Evolutionary conservation across 2,329 filamentous ascomycete genomes (phyloP), one percentile per base, ranked within the genome.

Genomic region (Fusarium luffae): DNA sequence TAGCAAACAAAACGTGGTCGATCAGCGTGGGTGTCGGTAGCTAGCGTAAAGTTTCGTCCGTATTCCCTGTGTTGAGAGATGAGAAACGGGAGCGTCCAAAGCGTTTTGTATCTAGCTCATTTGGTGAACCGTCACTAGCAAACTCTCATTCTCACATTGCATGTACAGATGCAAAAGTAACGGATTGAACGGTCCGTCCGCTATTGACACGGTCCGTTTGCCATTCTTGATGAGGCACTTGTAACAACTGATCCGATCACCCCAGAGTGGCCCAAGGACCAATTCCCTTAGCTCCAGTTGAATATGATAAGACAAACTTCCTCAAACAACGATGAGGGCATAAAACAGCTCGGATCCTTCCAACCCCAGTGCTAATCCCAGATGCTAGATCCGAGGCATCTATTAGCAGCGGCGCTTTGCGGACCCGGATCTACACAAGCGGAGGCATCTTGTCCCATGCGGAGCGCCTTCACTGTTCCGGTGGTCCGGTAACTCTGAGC

Each of bases 101-200:
- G 49, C 32, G 48, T 48, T 67, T 43, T 32, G 42, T 28, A 52
- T 21, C 46, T 63, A 47, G 67, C 50, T 70, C 44, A 14, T 44
- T 59, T 52, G 44, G 59, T 55, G 48, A 51, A 47, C 52, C 27
- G 52, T 66, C 47, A 37, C 63, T 70, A 70, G 54, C 50, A 68
- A 68, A 64, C 67, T 30, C 50, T 70, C 47, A 32, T 64, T 55
- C 30, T 52, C 37, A 23, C 21, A 47, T 43, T 13, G 28, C 27
- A 32, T 50, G 41, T 21, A 59, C 19, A 42, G 27, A 34, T 25
- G 42, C 28, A 56, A 52, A 14, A 41, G 48, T 8, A 34, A 40
- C 32, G n/a, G 30, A 25, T 42, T 27, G 21, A 40, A 50, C 34
- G 16, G 18, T 21, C n/a, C 16, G 42, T 40, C 34, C 43, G n/a